These are phyloP conservation scores for Lanmaoa pseudosensibilis DNA, from an alignment of 768 basidiomycete species.

Conservation along the genomic window DNA sequence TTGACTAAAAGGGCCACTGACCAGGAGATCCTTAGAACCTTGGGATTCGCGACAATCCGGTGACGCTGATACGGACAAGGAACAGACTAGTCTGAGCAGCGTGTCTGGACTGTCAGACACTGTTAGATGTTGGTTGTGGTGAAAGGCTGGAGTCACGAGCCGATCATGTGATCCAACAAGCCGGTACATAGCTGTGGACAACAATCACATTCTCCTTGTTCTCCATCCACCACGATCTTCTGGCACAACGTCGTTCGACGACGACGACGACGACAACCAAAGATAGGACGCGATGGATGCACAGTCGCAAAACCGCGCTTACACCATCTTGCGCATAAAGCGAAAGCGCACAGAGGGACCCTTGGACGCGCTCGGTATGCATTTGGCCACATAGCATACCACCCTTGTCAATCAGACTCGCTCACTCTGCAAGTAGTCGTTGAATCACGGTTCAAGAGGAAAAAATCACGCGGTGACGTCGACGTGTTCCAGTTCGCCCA, in stretches of 20 bases:
- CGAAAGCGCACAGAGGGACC: slow-evolving; percentile 82
- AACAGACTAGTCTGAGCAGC: too few species aligned
- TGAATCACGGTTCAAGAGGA: slow-evolving; percentile 58
- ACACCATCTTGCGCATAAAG: slow-evolving; percentile 79
- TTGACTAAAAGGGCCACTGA: neutral
- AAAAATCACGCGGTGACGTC: slow-evolving; percentile 54
- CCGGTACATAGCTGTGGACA: neutral
- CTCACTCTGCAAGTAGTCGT: slow-evolving; percentile 45
- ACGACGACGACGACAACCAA: too few species aligned
- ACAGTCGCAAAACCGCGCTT: slow-evolving; percentile 39
- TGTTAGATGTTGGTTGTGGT: neutral
- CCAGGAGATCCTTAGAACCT: neutral
- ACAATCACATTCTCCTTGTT: neutral
- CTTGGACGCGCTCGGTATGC: slow-evolving; percentile 73
- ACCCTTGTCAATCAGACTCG: slow-evolving; percentile 13
- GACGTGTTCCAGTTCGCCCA: slow-evolving; percentile 81
- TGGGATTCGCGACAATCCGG: neutral
- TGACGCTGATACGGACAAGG: neutral
- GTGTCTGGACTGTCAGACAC: neutral
- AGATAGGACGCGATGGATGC: slow-evolving; percentile 19
- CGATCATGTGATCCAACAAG: slow-evolving; percentile 13
- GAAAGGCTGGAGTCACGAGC: neutral
- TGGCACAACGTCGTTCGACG: neutral
- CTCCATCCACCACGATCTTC: neutral
- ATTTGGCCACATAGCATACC: slow-evolving; percentile 9